Base-by-base conservation (phyloP, 345 rosid species). In the Chamaenerion angustifolium region DNA sequence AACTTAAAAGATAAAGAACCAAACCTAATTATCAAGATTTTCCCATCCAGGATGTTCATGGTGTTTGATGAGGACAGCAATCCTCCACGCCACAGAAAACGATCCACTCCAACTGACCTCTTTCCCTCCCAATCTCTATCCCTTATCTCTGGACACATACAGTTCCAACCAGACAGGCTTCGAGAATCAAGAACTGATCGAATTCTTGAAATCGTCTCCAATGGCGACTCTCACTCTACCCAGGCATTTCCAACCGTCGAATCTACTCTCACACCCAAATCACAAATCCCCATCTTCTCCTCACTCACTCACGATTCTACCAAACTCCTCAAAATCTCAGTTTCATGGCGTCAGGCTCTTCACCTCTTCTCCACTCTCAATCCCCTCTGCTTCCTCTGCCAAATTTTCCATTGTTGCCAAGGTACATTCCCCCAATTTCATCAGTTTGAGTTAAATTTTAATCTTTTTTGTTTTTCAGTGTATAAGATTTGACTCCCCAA, bases 311-410 rank as follows among this genome's bases (percentile, higher is more conserved):
- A 12, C 72, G 15, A 2, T 70, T 31, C 14, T 60, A 43, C 35
- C 83, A 62, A 86, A 56, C 55, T 77, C 88, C 16, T 71, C 75
- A 16, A 54, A 75, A n/a, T 81, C 95, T 46, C 83, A 74, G 50
- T 83, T 83, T 52, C 61, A 54, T 64, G 95, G 98, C 64, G 66
- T 72, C 50, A 67, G 49, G 57, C 51, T 86, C 51, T 76, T 88
- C 51, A 59, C 56, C 57, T 56, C 83, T 16, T 42, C 75, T 51
- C 16, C 70, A 51, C 31, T 45, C 43, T 35, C 79, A 6, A 13
- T 63, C 52, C 65, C 76, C 44, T 43, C 54, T 74, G 55, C 76
- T 23, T 67, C 65, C 46, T 43, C 64, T 15, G 17, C 55, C 17
- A 85, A 66, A 68, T 56, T 49, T 42, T 35, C 68, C 54, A 65